phyloP scores from a whole-genome alignment of 768 basidiomycete species.

The Lepiota brunneoincarnata region DNA sequence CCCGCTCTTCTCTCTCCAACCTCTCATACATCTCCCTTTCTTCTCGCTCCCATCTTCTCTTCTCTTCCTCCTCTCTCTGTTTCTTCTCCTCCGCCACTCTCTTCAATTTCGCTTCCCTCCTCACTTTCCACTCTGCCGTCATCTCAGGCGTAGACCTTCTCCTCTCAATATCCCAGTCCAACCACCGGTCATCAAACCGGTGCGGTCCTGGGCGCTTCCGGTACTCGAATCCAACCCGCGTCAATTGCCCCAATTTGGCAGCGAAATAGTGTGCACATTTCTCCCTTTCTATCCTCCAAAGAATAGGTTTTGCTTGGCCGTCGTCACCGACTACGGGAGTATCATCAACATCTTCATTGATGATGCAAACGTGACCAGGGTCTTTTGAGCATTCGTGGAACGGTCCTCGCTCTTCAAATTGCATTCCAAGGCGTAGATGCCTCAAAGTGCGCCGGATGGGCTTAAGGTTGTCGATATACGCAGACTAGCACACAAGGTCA shows the following conservation, averaged over 20 bases:
- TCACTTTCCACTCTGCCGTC: slow-evolving; percentile 20
- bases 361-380: not conserved
- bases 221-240: slow-evolving; percentile 38
- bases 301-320: not conserved
- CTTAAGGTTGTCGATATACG: slow-evolving; percentile 8
- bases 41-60: slow-evolving; percentile 3
- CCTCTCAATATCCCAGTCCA: slow-evolving; percentile 35
- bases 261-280: slow-evolving; percentile 37
- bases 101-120: not conserved
- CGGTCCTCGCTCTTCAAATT: slow-evolving; percentile 9
- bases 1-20: slow-evolving; percentile 1
- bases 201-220: slow-evolving; percentile 36
- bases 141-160: slow-evolving; percentile 16
- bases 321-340: slow-evolving; percentile 11
- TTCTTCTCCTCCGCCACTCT: slow-evolving; percentile 4
- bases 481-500: not conserved
- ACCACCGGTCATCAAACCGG: slow-evolving; percentile 39
- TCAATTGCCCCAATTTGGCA: slow-evolving; percentile 25
- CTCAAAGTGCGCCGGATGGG: slow-evolving; percentile 8
- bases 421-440: slow-evolving; percentile 6
- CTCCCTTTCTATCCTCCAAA: slow-evolving; percentile 25
- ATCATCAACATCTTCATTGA: slow-evolving; percentile 7
- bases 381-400: not conserved
- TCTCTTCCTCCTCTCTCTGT: not conserved
- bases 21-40: slow-evolving; percentile 1